Evolutionary conservation across 2,329 filamentous ascomycete species (phyloP).

Genomic region (Penicillium rolfsii): DNA sequence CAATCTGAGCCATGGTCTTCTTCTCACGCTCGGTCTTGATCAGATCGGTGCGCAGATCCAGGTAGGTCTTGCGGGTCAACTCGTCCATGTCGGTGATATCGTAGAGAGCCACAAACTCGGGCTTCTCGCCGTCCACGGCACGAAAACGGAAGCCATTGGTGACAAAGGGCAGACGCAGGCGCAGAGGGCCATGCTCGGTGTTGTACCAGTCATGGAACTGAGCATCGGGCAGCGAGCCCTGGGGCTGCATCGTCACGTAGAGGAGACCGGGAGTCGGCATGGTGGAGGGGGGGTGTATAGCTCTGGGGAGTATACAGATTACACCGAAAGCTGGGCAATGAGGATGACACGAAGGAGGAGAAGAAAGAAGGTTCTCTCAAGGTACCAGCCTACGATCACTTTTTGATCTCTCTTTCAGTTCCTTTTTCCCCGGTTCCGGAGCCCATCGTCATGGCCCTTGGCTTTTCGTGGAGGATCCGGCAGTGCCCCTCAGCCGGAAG

Average conservation of each 20-base stretch:
- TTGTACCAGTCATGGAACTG: conserved; percentile 94
- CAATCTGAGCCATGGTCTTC: conserved; percentile 66
- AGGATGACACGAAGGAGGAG: not conserved
- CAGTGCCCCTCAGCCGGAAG: conserved; percentile 28
- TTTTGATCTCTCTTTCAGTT: not conserved
- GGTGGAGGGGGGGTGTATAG: conserved; percentile 14
- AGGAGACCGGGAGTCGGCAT: conserved; percentile 67
- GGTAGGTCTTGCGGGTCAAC: conserved; percentile 70
- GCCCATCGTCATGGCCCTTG: conserved; percentile 4
- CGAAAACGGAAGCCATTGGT: conserved; percentile 78
- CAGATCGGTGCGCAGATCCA: conserved; percentile 50
- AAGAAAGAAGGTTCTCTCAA: not conserved
- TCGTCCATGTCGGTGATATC: conserved; percentile 75
- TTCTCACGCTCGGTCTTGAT: conserved; percentile 62
- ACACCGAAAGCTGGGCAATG: not conserved
- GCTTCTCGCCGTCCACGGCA: conserved; percentile 64
- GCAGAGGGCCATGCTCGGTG: conserved; percentile 84
- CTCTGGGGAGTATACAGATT: not conserved
- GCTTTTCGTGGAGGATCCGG: conserved; percentile 5
- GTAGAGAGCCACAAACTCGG: conserved; percentile 78
- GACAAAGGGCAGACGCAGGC: conserved; percentile 74
- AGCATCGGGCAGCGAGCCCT: conserved; percentile 63
- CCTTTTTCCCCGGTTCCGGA: not conserved
- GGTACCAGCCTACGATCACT: not conserved
- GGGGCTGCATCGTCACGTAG: conserved; percentile 84